Conservation (phyloP, 306 rosid species). For the Delonix regia region DNA sequence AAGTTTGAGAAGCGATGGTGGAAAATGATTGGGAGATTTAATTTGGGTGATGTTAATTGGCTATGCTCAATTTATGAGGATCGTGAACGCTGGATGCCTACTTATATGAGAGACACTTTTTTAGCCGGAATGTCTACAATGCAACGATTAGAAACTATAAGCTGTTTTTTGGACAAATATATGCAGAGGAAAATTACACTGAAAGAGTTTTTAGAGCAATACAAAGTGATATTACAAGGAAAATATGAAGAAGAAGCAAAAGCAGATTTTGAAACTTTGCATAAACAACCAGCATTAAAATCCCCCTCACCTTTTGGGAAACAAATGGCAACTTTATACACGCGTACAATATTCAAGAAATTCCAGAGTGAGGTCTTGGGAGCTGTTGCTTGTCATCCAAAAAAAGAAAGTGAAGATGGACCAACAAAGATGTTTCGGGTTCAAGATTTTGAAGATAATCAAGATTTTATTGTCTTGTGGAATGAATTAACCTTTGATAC, state of each 20-base stretch:
- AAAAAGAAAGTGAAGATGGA: constrained; percentile 66
- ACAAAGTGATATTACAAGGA: constrained; percentile 59
- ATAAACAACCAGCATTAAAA: constrained; percentile 58
- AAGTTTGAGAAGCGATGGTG: constrained; percentile 78
- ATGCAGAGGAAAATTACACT: constrained; percentile 73
- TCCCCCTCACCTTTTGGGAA: constrained; percentile 90
- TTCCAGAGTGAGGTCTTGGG: constrained; percentile 83
- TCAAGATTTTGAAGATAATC: constrained; percentile 65
- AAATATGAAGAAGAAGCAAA: constrained; percentile 85
- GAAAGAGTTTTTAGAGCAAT: constrained; percentile 69
- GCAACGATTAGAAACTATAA: constrained; percentile 68
- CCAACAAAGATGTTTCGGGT: constrained; percentile 47
- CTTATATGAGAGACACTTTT: constrained; percentile 52
- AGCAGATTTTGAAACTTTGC: constrained; percentile 70
- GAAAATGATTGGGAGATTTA: constrained; percentile 60
- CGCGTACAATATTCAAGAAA: constrained; percentile 67
- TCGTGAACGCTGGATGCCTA: constrained; percentile 62
- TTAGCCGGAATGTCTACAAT: constrained; percentile 73
- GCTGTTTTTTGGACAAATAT: constrained; percentile 65
- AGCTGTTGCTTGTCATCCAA: constrained; percentile 80
- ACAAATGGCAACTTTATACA: constrained; percentile 62
- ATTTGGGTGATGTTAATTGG: constrained; percentile 60
- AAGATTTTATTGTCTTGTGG: constrained; percentile 61
- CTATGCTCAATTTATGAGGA: constrained; percentile 57
- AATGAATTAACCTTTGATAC: constrained; percentile 57